phyloP scores from a whole-genome alignment of 2,329 filamentous ascomycete species.

The Ophiocordyceps sinensis region DNA sequence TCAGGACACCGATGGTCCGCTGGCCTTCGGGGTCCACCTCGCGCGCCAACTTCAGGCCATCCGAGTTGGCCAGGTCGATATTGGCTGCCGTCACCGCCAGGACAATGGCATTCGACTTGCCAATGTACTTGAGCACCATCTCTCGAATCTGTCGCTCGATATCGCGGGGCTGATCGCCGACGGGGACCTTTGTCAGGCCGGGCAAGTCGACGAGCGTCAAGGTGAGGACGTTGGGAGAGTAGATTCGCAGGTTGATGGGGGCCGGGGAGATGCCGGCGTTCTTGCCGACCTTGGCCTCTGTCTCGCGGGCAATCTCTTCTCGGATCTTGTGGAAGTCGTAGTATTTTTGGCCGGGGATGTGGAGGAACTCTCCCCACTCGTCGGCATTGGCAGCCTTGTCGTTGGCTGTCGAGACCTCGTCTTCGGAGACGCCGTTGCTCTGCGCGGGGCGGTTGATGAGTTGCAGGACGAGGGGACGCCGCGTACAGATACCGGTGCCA shows the following conservation, averaged over 20 bases:
- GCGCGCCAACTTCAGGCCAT: conserved; percentile 87
- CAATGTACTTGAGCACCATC: conserved; percentile 98
- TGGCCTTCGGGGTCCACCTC: conserved; percentile 97
- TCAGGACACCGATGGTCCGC: conserved; percentile 93
- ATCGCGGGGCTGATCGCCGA: conserved; percentile 90
- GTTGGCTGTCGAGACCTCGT: conserved; percentile 48
- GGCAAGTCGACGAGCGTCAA: conserved; percentile 93
- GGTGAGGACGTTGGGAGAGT: conserved; percentile 95
- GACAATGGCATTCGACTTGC: conserved; percentile 96
- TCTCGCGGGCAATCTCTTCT: conserved; percentile 94
- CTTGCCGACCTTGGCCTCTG: conserved; percentile 86
- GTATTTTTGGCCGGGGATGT: conserved; percentile 95
- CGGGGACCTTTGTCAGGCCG: conserved; percentile 89
- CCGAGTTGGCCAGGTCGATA: conserved; percentile 95
- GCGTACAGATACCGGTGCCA: conserved; percentile 93
- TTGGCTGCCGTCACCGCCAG: conserved; percentile 93
- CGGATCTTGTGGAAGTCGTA: conserved; percentile 96
- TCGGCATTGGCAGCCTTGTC: conserved; percentile 85
- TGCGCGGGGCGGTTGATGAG: conserved; percentile 81
- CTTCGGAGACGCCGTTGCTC: conserved; percentile 57
- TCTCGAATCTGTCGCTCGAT: conserved; percentile 94
- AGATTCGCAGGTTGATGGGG: conserved; percentile 95
- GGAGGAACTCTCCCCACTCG: conserved; percentile 98
- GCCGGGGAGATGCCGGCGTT: conserved; percentile 94
- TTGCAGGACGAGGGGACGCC: conserved; percentile 89